A percentile compares a stretch with the other conserved stretches of the same genome.
phyloP scores from a whole-genome alignment of 2,329 filamentous ascomycete genomes.

The Sclerotinia spermophila region DNA sequence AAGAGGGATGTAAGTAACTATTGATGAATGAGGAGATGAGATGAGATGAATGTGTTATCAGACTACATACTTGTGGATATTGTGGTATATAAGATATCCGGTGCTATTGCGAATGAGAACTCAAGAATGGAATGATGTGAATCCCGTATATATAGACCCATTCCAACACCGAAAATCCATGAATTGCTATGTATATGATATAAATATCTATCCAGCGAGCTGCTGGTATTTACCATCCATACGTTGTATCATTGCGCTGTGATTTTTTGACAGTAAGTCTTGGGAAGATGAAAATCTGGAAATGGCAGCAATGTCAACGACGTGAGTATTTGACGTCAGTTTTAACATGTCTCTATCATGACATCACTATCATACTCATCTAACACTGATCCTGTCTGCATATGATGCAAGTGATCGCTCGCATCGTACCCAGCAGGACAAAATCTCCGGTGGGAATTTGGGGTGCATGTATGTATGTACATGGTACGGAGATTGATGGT shows the following conservation, averaged over 20 bases:
- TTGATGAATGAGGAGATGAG: background rate
- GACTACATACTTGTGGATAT: background rate
- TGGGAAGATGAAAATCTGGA: background rate
- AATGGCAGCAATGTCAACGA: background rate
- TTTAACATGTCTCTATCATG: constrained; percentile 8
- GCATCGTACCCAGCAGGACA: background rate
- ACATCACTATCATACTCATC: background rate
- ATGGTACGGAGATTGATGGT: background rate
- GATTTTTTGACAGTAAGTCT: too few relatives aligned
- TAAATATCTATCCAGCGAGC: background rate
- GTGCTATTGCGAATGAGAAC: background rate
- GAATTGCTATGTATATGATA: background rate
- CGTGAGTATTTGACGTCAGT: background rate
- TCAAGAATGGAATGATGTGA: background rate
- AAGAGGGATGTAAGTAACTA: background rate
- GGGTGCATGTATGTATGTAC: background rate
- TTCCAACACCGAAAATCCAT: background rate
- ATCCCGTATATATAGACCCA: background rate
- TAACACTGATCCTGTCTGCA: background rate
- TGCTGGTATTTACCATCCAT: background rate
- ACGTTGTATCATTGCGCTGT: too few relatives aligned
- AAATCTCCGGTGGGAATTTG: background rate
- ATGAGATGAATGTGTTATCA: background rate
- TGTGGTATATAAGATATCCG: background rate
- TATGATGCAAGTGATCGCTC: background rate